Evolutionary conservation across 1,139 yeast species (phyloP), one percentile per base, ranked within the genome.

Genomic region (Diutina siamensis): DNA sequence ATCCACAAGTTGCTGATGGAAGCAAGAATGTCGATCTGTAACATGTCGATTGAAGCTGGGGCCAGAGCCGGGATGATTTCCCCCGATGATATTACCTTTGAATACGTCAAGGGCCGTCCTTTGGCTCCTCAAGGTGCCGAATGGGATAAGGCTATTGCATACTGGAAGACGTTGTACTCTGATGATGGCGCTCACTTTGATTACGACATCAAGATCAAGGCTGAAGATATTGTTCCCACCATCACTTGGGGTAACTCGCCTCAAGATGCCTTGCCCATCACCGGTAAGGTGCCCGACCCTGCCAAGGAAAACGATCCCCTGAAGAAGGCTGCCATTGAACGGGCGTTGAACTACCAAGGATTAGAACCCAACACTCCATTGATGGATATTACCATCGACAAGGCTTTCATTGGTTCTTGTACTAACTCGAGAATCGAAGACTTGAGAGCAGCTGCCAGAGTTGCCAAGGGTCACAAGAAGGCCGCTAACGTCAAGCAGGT

Each of bases 181-280:
- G 98, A 92, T 58, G 83, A 80, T 49, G 96, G 85, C 54, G 97
- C 98, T 36, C 70, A 76, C 51, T 92, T 88, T 55, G 98, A 92
- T 60, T 68, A 77, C 55, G 95, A 86, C 56, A 83, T 92, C 54
- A 72, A 74, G 47, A 85, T 92, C 59, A 72, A 83, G 53, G 95
- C 94, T 44, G 68, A 74, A 35, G 97, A 89, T 57, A 83, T 92
- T 51, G 80, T 83, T 45, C 98, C 98, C 52, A 92, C 98, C 31
- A 88, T 92, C 50, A 92, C 98, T 18, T 92, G 98, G 98, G 98
- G 98, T 71, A 92, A 94, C 54, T 89, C 97, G 57, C 98, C 98
- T 35, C 97, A 92, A 68, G 98, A 92, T 62, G 97, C 97, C 44
- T 72, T 92, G 53, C 97, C 98, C 52, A 89, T 92, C 58, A 82